Evolutionary conservation across 768 basidiomycete species (phyloP), one percentile per base, ranked within the genome.

Genomic region (Pluteus cervinus): DNA sequence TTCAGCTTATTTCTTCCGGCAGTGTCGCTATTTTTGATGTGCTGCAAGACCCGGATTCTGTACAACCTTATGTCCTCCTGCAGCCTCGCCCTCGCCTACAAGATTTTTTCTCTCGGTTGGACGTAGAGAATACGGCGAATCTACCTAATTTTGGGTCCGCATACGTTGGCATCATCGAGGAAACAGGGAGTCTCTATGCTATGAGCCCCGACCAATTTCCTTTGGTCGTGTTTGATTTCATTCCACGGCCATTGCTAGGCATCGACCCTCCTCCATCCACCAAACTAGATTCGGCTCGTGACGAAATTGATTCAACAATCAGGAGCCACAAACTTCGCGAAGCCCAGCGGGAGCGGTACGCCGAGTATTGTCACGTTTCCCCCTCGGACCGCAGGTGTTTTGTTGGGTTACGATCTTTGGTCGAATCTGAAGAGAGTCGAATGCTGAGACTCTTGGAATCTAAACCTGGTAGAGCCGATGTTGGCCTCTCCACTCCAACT

Each of bases 11-110:
- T 31, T 33, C 7, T 36, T 12, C 32, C 28, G 41, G 4, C 47
- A 88, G 89, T 40, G 91, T 94, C 21, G 87, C 85, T 23, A 69
- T 87, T 17, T 87, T 90, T 48, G 87, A 91, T 52, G 75, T 90
- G 30, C 65, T 88, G 4, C 70, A 69, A 12, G 55, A 60, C 23
- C 40, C 56, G 30, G 38, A 48, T 23, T 44, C 39, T 11, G 34
- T 41, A 34, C 73, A 46, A 61, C 79, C 91, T 3, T 81, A 94
- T 51, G 81, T 89, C 6, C 76, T 97, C 8, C 77, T 91, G 10
- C 93, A 97, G 55, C 92, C 93, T 9, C 81, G 76, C 1, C 82
- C 86, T 0, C 71, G 76, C 23, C 68, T 91, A 2, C 70, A 80
- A 14, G 81, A 90, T 23, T 65, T 94, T 6, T 67, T 91, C 23